Evolutionary conservation across 1,284 basidiomycete species (phyloP).

Genomic region (Thelephora terrestris): DNA sequence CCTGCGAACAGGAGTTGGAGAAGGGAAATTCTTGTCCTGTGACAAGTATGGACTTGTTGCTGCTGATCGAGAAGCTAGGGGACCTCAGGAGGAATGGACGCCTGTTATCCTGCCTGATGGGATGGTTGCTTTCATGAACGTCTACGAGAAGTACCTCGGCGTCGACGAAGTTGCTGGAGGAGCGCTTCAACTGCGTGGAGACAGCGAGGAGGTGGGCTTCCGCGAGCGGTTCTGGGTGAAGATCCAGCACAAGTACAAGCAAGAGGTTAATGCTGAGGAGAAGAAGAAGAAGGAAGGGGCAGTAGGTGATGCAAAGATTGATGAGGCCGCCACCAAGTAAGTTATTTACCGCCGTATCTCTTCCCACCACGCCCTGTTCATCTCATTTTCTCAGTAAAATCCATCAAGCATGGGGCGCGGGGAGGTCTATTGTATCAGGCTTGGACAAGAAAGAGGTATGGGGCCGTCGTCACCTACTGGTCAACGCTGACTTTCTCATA

Average conservation of each 20-base stretch:
- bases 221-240: conserved; percentile 80
- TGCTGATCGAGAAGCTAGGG: conserved; percentile 74
- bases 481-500: conserved; percentile 19
- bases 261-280: conserved; percentile 76
- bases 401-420: conserved; percentile 84
- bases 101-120: conserved; percentile 66
- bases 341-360: conserved; percentile 21
- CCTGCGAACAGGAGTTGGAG: conserved; percentile 71
- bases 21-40: conserved; percentile 80
- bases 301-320: conserved; percentile 43
- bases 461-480: not conserved
- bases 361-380: not conserved
- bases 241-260: conserved; percentile 84
- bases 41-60: conserved; percentile 75
- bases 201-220: conserved; percentile 75
- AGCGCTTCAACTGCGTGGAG: conserved; percentile 64
- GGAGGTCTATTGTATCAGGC: conserved; percentile 58
- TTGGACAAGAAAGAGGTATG: conserved; percentile 65
- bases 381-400: conserved; percentile 40
- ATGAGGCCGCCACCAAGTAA: conserved; percentile 65
- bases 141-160: conserved; percentile 76
- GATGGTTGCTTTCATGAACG: conserved; percentile 76
- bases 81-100: conserved; percentile 83
- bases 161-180: conserved; percentile 82
- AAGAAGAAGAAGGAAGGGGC: conserved; percentile 63